Base-by-base conservation (phyloP, 2,329 filamentous ascomycete genomes). In the Aspergillus niger region DNA sequence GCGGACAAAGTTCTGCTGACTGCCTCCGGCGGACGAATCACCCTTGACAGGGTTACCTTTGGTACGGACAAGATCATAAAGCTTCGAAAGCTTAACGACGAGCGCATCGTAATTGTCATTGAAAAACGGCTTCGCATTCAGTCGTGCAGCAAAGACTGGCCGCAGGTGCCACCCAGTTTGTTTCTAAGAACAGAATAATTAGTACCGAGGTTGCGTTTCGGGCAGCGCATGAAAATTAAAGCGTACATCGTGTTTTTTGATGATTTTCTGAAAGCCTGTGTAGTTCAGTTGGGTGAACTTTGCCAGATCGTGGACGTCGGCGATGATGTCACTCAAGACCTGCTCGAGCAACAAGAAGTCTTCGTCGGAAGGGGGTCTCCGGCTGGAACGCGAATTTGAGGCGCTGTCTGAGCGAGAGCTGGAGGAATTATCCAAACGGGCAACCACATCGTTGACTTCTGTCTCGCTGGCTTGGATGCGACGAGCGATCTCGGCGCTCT, bases 261-360 rank as follows among this genome's bases (percentile, higher is more conserved):
- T 97, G 65, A 99, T 99, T 83, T 99, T 99, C 82, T 97, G 96
- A 76, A 99, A 99, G 5, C 95, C 95, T 0, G 94, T 98, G 75
- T 99, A 99, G 80, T 99, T 99, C 74, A 99, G 81, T 80, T 97
- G 94, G 6, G 96, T 96, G 76, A 97, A 99, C 80, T 98, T 98
- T 76, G 95, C 93, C 62, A 99, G 84, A 72, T 99, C 95, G 78
- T 99, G 94, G 22, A 99, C 95, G 73, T 99, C 94, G 69, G 95
- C 95, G 75, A 99, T 99, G 72, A 99, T 93, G 76, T 99, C 95
- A 79, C 92, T 97, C 72, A 99, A 80, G 71, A 97, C 92, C 74
- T 97, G 91, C 80, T 99, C 95, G 32, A 98, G 85, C 69, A 96
- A 81, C 81, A 96, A 86, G 71, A 97, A 98, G 75, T 98, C 94